phyloP scores from a whole-genome alignment of 2,329 filamentous ascomycete species.

The Samsoniella hepiali region DNA sequence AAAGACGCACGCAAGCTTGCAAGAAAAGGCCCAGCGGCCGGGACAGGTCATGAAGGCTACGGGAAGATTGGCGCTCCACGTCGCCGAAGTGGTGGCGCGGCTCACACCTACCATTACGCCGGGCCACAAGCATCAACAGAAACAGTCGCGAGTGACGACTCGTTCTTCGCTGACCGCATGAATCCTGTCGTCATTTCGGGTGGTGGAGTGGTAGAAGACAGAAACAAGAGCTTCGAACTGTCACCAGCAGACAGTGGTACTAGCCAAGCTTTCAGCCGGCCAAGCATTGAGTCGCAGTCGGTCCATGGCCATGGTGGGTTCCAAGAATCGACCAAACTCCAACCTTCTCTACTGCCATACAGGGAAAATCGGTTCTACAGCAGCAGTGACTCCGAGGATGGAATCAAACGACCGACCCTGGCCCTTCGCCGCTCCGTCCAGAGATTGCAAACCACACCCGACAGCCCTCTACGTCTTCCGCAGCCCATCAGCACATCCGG shows the following conservation, averaged over 20 bases:
- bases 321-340: constrained; percentile 33
- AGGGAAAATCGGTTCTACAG: constrained; percentile 47
- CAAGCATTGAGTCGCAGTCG: constrained; percentile 43
- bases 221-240: constrained; percentile 51
- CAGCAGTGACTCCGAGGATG: constrained; percentile 53
- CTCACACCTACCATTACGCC: constrained; percentile 42
- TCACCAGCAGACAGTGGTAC: constrained; percentile 49
- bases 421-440: constrained; percentile 56
- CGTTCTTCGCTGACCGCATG: constrained; percentile 60
- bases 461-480: constrained; percentile 47
- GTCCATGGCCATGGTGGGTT: constrained; percentile 24
- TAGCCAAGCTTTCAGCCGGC: constrained; percentile 40
- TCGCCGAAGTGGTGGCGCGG: constrained; percentile 61
- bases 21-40: constrained; percentile 79
- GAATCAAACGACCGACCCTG: constrained; percentile 47
- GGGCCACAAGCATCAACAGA: constrained; percentile 50
- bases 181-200: constrained; percentile 65
- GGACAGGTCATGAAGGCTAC: constrained; percentile 92
- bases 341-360: constrained; percentile 51
- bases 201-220: constrained; percentile 59
- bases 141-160: constrained; percentile 48
- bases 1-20: constrained; percentile 37
- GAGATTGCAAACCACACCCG: constrained; percentile 44
- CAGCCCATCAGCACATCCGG: constrained; percentile 49
- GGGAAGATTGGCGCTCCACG: constrained; percentile 60